Base-by-base conservation (phyloP, 202 grass and related monocot genomes). In the Thinopyrum obtusiflorum region DNA sequence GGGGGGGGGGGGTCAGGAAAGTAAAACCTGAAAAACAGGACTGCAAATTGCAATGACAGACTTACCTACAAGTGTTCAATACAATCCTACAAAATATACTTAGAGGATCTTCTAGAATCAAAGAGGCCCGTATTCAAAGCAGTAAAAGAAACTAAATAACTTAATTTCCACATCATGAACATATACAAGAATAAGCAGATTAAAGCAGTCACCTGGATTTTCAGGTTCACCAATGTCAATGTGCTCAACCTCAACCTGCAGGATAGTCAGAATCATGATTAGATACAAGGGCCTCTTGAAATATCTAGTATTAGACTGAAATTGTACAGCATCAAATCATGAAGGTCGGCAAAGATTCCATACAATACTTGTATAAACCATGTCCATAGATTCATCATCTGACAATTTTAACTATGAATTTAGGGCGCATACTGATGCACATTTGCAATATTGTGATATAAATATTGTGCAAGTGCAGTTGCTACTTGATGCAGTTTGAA, bases 181-280 rank as follows among this genome's bases (percentile, higher is more conserved):
- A 61, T 73, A n/a, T 62, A 26, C 59, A 61, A 60, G 40, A 23
- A 75, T 57, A 44, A 27, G 14, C 29, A 74, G 62, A 82, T 51
- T 21, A 76, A 78, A 53, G 36, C 80, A 39, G n/a, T 84, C 88
- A 94, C 93, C 97, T 89, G 61, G 36, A 84, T 88, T 96, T 85
- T 91, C 93, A 83, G 90, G 93, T 92, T 92, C 92, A 77, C 87
- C 81, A 36, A 96, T 96, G 87, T 96, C 97, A 86, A 99, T 99
- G 66, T 80, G 85, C 72, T 99, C 97, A 77, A 99, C 90, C 79
- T 92, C 90, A 88, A 97, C 90, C 97, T 99, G 80, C 82, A 85
- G 13, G 76, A 47, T 73, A 39, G 17, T 87, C 13, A 82, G n/a
- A 71, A 46, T 49, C 60, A 31, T 39, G 10, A 59, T 79, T 82